Percentiles rank a stretch among this genome's conserved stretches.
These are phyloP conservation scores for Arthrobotrys pseudoclavata DNA, from an alignment of 2,329 filamentous ascomycete species.

Conservation along the genomic window DNA sequence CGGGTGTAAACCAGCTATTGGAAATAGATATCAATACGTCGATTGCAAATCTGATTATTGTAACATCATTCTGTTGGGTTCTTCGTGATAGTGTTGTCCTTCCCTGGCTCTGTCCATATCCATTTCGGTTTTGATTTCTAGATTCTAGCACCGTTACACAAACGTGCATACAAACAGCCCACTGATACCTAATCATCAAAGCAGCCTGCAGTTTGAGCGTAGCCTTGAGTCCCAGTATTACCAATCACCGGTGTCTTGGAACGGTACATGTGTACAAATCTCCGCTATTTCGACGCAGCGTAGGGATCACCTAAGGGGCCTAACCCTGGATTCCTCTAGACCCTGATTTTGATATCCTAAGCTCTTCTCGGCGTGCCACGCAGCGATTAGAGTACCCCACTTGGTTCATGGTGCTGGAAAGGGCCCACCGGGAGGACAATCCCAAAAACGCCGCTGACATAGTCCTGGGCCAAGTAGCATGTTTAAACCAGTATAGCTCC, in stretches of 20 bases:
- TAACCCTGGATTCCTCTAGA: slow-evolving; percentile 2
- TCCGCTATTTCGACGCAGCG: neutral
- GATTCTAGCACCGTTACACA: neutral
- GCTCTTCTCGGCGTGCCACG: slow-evolving; percentile 12
- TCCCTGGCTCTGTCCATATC: neutral
- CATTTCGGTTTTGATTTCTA: neutral
- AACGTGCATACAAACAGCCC: neutral
- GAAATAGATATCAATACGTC: neutral
- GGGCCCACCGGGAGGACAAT: slow-evolving; percentile 26
- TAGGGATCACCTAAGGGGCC: slow-evolving; percentile 15
- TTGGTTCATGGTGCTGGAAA: slow-evolving; percentile 5
- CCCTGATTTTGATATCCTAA: slow-evolving; percentile 9
- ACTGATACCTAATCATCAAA: neutral
- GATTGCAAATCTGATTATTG: neutral
- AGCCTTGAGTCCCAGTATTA: neutral
- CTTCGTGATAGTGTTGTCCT: neutral
- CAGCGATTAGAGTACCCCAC: slow-evolving; percentile 13
- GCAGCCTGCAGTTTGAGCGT: neutral
- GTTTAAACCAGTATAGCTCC: neutral
- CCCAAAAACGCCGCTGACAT: slow-evolving; percentile 56
- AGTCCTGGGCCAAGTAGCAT: neutral
- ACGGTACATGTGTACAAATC: slow-evolving; percentile 2
- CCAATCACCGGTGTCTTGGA: neutral
- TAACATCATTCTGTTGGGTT: neutral
- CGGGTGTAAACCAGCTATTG: neutral